These are phyloP conservation scores for Omphalotus olearius DNA, from an alignment of 1,284 basidiomycete genomes.

Conservation along the genomic window DNA sequence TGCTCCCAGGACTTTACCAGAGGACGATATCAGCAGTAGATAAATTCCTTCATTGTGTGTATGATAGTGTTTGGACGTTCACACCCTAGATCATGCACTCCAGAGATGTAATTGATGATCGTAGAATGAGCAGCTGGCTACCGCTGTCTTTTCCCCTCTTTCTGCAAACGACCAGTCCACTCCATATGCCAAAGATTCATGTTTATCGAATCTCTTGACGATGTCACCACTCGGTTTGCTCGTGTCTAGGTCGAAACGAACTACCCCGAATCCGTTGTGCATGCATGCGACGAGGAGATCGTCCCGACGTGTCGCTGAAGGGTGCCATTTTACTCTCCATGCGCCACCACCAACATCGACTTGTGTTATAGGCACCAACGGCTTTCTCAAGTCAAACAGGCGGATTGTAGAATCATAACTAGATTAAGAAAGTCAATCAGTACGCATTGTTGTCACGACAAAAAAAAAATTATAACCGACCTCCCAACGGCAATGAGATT, in stretches of 20 bases:
- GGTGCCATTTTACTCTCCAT: constrained; percentile 98
- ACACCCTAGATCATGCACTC: constrained; percentile 43
- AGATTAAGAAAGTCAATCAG: constrained; percentile 1
- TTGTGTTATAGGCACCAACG: constrained; percentile 51
- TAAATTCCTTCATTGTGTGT: not conserved
- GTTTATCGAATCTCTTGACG: constrained; percentile 67
- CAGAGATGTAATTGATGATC: constrained; percentile 86
- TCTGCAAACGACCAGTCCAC: constrained; percentile 82
- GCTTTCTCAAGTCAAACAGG: constrained; percentile 82
- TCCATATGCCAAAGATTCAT: constrained; percentile 89
- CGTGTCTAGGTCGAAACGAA: constrained; percentile 39
- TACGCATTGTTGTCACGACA: not conserved
- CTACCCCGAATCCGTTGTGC: constrained; percentile 94
- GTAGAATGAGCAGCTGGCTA: constrained; percentile 96
- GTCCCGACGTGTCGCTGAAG: constrained; percentile 47
- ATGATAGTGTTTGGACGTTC: not conserved
- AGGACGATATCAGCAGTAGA: not conserved
- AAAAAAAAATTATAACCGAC: constrained; percentile 40
- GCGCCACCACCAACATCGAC: constrained; percentile 85
- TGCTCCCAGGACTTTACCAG: not conserved
- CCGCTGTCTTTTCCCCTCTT: constrained; percentile 40
- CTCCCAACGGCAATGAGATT: constrained; percentile 90
- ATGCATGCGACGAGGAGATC: constrained; percentile 91
- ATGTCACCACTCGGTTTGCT: constrained; percentile 30
- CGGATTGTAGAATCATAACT: constrained; percentile 87